Evolutionary conservation across 2,329 filamentous ascomycete genomes (phyloP), one percentile per base, ranked within the genome.

Genomic region (Calonectria pauciramosa): DNA sequence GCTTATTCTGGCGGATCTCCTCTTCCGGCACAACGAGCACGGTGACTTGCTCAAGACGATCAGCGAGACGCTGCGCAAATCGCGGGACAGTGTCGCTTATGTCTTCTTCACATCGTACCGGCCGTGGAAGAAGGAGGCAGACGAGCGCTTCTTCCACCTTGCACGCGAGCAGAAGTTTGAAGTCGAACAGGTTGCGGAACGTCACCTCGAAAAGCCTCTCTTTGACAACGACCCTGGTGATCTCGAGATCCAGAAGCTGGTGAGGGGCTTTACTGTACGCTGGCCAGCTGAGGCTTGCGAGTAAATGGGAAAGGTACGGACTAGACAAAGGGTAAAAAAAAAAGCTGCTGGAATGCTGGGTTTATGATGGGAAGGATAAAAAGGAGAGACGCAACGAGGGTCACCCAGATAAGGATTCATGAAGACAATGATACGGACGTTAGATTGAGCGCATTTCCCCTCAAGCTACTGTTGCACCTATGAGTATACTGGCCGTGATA

Each of bases 71-170:
- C 85, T 98, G 80, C 90, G 89, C 79, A 88, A 86, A 75, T 84
- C 86, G 4, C 80, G 83, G 4, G 87, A 87, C 2, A 91, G 93
- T 64, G 89, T 89, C 69, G 95, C 96, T 2, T 91, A 96, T 80
- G 96, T 98, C 10, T 97, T 98, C 84, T 99, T 98, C 87, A 98
- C 96, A 0, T 96, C 95, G 26, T 98, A 99, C 86, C 90, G 97
- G 76, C 96, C 96, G 1, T 98, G 96, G 96, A 88, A 98, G 82
- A 89, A 94, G 80, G 90, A 96, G 76, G 94, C 95, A 84, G 97
- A 98, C 81, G 88, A 98, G 83, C 91, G 90, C 5, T 98, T 98
- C 87, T 98, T 98, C 82, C 94, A 96, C 64, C 82, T 96, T 72
- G 94, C 93, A 6, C 88, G 91, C 73, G 90, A 91, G 67, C 89